phyloP scores from a whole-genome alignment of 768 basidiomycete genomes.

The Mycena belliarum region DNA sequence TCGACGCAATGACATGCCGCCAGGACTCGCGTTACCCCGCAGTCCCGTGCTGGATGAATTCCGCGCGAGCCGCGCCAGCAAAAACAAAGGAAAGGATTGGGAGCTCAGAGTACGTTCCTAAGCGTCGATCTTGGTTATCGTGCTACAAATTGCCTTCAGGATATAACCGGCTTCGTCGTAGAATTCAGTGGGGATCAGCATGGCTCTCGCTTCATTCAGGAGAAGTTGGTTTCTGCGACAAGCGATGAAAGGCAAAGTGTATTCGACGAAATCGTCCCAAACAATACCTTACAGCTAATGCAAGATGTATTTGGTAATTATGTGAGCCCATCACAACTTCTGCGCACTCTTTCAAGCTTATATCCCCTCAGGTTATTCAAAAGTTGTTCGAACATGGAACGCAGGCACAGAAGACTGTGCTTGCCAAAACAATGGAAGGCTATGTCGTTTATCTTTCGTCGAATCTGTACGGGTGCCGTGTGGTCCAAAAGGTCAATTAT shows the following conservation, averaged over 20 bases:
- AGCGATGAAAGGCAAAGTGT: slow-evolving; percentile 76
- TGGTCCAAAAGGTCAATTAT: slow-evolving; percentile 79
- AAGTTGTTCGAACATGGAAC: slow-evolving; percentile 90
- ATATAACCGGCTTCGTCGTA: slow-evolving; percentile 80
- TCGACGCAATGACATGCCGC: slow-evolving; percentile 45
- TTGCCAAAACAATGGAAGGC: slow-evolving; percentile 75
- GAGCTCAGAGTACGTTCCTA: slow-evolving; percentile 60
- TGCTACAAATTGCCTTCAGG: slow-evolving; percentile 46
- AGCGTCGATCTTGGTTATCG: not conserved
- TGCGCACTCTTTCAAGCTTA: slow-evolving; percentile 1
- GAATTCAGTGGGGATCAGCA: slow-evolving; percentile 96
- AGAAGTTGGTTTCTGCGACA: slow-evolving; percentile 75
- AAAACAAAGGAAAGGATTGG: slow-evolving; percentile 61
- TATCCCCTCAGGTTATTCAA: slow-evolving; percentile 73
- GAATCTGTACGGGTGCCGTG: slow-evolving; percentile 96
- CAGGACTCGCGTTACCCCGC: slow-evolving; percentile 41
- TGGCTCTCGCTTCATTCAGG: slow-evolving; percentile 97
- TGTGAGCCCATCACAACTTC: slow-evolving; percentile 43
- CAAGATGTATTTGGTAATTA: slow-evolving; percentile 97
- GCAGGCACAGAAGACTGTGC: slow-evolving; percentile 65
- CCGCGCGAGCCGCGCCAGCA: slow-evolving; percentile 53
- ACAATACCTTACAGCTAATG: slow-evolving; percentile 72
- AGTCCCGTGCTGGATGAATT: slow-evolving; percentile 86
- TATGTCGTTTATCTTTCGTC: slow-evolving; percentile 75
- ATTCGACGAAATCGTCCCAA: slow-evolving; percentile 86